These are phyloP conservation scores for Cladosporium cucumerinum DNA, from an alignment of 2,329 filamentous ascomycete species.

Conservation along the genomic window DNA sequence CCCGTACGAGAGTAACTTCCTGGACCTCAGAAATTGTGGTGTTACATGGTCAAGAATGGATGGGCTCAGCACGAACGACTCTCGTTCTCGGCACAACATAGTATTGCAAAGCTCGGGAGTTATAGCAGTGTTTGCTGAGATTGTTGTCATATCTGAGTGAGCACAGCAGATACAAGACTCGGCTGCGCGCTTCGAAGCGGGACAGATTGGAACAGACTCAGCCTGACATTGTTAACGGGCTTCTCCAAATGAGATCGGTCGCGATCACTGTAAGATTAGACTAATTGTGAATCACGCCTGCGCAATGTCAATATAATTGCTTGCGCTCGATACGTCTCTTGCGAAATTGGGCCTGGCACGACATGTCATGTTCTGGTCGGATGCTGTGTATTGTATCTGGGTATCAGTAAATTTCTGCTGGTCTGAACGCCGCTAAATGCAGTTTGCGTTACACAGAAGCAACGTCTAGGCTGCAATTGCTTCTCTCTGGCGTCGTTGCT, in stretches of 20 bases:
- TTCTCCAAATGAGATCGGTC: neutral
- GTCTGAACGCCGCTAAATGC: neutral
- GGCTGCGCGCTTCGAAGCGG: neutral
- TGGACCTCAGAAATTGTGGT: neutral
- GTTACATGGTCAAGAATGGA: neutral
- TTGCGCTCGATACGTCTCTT: neutral
- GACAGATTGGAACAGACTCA: neutral
- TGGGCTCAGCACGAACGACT: neutral
- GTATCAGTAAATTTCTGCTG: neutral
- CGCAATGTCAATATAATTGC: neutral
- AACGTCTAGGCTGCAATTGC: slow-evolving; percentile 5
- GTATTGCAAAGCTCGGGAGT: neutral
- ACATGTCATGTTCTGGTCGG: neutral
- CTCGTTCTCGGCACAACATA: neutral
- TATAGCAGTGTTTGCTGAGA: neutral
- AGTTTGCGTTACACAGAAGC: neutral
- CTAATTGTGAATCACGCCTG: neutral
- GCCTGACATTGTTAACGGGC: neutral
- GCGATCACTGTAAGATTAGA: neutral
- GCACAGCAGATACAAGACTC: neutral
- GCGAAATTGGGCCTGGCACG: neutral
- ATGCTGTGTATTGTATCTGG: neutral
- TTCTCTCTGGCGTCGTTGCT: slow-evolving; percentile 7
- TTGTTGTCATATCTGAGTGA: neutral
- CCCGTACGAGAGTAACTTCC: neutral